These are phyloP conservation scores for Hymenoscyphus salicellus DNA, from an alignment of 2,329 filamentous ascomycete genomes.

Conservation along the genomic window DNA sequence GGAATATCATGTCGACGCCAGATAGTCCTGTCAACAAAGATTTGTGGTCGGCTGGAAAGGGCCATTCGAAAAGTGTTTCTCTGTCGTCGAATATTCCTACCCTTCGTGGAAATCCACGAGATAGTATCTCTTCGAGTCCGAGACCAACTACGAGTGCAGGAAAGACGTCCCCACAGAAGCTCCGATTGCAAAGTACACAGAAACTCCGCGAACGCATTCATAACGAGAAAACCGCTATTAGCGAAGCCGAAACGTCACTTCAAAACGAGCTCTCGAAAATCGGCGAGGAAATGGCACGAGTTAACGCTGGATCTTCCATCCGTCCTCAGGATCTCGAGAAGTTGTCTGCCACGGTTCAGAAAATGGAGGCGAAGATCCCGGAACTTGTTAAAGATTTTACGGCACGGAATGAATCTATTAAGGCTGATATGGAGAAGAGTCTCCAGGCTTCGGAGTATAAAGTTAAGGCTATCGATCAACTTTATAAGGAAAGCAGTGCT, in stretches of 20 bases:
- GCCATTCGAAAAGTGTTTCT: slow-evolving; percentile 29
- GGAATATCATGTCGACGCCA: slow-evolving; percentile 32
- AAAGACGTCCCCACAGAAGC: slow-evolving; percentile 39
- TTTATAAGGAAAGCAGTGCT: slow-evolving; percentile 81
- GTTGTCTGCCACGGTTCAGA: slow-evolving; percentile 57
- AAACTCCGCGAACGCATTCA: slow-evolving; percentile 82
- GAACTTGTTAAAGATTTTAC: slow-evolving; percentile 56
- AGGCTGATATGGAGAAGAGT: slow-evolving; percentile 68
- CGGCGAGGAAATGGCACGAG: slow-evolving; percentile 69
- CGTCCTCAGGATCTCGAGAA: slow-evolving; percentile 33
- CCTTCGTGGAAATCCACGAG: slow-evolving; percentile 24
- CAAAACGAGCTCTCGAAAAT: slow-evolving; percentile 77
- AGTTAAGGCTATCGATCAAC: slow-evolving; percentile 76
- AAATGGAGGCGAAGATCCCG: slow-evolving; percentile 67
- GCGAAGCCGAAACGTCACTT: slow-evolving; percentile 65
- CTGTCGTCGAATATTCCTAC: slow-evolving; percentile 36
- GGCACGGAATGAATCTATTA: slow-evolving; percentile 60
- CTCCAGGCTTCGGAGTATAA: slow-evolving; percentile 74
- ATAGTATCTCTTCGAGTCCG: slow-evolving; percentile 23
- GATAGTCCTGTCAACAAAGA: slow-evolving; percentile 30
- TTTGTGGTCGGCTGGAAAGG: slow-evolving; percentile 27
- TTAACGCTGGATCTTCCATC: slow-evolving; percentile 43
- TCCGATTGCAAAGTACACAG: slow-evolving; percentile 68
- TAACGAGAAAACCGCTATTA: slow-evolving; percentile 72
- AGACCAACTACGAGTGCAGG: slow-evolving; percentile 24